phyloP scores from a whole-genome alignment of 495 filamentous ascomycete genomes.

The Penicillium canescens region DNA sequence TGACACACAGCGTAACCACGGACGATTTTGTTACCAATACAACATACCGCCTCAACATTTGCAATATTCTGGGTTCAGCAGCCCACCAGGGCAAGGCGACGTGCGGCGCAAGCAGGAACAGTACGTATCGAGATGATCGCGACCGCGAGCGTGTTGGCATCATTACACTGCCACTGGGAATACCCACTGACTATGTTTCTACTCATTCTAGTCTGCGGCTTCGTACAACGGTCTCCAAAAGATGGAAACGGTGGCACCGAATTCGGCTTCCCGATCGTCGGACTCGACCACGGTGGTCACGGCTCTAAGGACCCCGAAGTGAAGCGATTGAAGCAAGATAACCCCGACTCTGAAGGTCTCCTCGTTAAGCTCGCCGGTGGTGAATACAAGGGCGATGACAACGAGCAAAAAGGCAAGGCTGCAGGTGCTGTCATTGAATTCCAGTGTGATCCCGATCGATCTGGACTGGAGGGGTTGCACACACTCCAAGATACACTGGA shows the following conservation, averaged over 20 bases:
- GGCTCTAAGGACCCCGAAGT: conserved; percentile 59
- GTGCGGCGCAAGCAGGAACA: conserved; percentile 56
- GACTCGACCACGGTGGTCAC: conserved; percentile 56
- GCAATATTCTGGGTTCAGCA: conserved; percentile 59
- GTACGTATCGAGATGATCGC: conserved; percentile 20
- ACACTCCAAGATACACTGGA: conserved; percentile 34
- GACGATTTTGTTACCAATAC: conserved; percentile 59
- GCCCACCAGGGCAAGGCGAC: conserved; percentile 60
- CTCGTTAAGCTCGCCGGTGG: conserved; percentile 70
- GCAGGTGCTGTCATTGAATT: conserved; percentile 82
- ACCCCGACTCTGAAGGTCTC: conserved; percentile 67
- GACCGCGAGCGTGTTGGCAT: neutral
- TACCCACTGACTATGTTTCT: conserved; percentile 3
- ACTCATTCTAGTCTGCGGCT: conserved; percentile 68
- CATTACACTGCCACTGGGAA: neutral
- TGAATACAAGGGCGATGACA: conserved; percentile 46
- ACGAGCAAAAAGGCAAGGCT: conserved; percentile 45
- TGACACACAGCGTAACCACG: conserved; percentile 56
- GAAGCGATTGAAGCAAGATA: conserved; percentile 61
- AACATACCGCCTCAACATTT: conserved; percentile 89
- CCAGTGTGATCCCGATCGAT: conserved; percentile 67
- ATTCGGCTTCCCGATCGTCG: conserved; percentile 70
- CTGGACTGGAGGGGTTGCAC: conserved; percentile 68
- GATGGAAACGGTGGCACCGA: conserved; percentile 37
- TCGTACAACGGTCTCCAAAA: conserved; percentile 51